Evolutionary conservation across 2,329 filamentous ascomycete species (phyloP).

Genomic region (Tolypocladium sp.): DNA sequence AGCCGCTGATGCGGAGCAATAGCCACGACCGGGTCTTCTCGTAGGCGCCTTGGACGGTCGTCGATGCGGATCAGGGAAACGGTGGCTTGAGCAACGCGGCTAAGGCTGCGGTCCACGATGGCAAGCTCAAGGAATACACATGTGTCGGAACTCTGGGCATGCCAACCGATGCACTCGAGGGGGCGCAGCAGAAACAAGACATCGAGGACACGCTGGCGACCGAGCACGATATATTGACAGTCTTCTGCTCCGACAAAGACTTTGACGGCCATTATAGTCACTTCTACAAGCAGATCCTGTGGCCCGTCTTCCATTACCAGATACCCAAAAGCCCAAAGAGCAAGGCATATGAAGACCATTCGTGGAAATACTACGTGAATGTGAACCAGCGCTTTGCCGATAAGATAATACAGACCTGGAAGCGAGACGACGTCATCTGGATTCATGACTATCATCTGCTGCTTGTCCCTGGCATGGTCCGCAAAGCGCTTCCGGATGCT

Average conservation of each 20-base stretch:
- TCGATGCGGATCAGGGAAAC: constrained; percentile 82
- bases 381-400: constrained; percentile 92
- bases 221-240: constrained; percentile 73
- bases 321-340: constrained; percentile 96
- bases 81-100: constrained; percentile 85
- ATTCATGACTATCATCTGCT: constrained; percentile 92
- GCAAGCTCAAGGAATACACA: constrained; percentile 62
- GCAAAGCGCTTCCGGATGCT: constrained; percentile 81
- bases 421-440: constrained; percentile 88
- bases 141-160: constrained; percentile 92
- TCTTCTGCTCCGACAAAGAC: constrained; percentile 83
- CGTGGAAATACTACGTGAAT: constrained; percentile 88
- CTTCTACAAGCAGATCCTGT: constrained; percentile 95
- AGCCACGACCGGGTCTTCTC: constrained; percentile 64
- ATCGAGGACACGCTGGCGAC: constrained; percentile 75
- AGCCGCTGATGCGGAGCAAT: constrained; percentile 38
- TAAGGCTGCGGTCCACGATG: constrained; percentile 63
- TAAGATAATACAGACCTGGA: constrained; percentile 84
- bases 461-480: constrained; percentile 80
- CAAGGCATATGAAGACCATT: constrained; percentile 96
- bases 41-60: constrained; percentile 72
- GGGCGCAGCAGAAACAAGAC: constrained; percentile 65
- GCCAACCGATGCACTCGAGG: constrained; percentile 77
- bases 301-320: constrained; percentile 97
- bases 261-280: constrained; percentile 92